Evolutionary conservation across 345 rosid species (phyloP), one percentile per base, ranked within the genome.

Genomic region (Ceriops zippeliana): DNA sequence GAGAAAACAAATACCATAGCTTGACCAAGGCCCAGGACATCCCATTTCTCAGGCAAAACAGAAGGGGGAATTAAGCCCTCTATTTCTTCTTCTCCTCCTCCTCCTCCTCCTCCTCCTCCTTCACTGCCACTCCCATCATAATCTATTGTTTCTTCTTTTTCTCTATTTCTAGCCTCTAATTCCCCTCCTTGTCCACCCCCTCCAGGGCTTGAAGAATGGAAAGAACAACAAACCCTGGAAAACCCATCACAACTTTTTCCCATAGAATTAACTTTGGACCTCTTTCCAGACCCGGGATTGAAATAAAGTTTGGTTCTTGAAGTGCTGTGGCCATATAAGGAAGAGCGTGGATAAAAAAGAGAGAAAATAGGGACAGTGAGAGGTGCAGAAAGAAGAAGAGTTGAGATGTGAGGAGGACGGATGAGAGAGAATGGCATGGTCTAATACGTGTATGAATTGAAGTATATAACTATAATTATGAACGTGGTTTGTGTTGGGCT

Each of bases 11-110:
- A 61, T 71, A 92, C 97, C 98, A 90, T 93, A 82, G 97, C 97
- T 84, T 93, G 98, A 67, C 98, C 95, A 61, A 93, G 96, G 65
- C 97, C 98, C 54, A 93, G 73, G 69, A 89, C 96, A 84, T 93
- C 95, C 95, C 93, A 91, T 81, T 87, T 83, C 54, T 86, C 95
- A 61, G 96, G 93, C 66, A 87, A 75, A 63, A 69, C 71, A 70
- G 78, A 76, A 66, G 76, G 46, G 8, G 86, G 62, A 65, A 56
- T 46, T 27, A 8, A 57, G 52, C 20, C 80, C 6, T 37, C 79
- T 28, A 68, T 63, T 1, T 75, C 79, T 4, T 57, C 89, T 0
- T 78, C 85, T n/a, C n/a, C n/a, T 22, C 24, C 24, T 22, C 24
- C 24, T 22, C 24, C 24, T 22, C 24, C 24, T 0, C 78, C 91